Evolutionary conservation across 2,329 filamentous ascomycete species (phyloP).

Genomic region (Penicillium nordicum): DNA sequence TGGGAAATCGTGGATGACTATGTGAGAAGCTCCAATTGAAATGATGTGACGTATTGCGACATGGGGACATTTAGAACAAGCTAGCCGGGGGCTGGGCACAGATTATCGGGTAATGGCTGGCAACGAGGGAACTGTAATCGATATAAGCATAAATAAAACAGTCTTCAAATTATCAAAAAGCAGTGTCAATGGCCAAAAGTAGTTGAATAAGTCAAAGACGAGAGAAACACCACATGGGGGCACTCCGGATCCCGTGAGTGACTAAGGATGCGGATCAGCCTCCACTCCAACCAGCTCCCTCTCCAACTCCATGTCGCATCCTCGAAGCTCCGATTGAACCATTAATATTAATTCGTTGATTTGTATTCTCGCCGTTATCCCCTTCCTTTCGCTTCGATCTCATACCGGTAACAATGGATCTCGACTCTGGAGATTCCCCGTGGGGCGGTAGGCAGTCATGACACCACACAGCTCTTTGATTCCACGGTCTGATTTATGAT

Average conservation of each 20-base stretch:
- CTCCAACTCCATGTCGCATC: constrained; percentile 3
- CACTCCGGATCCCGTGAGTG: constrained; percentile 24
- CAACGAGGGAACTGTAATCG: background rate
- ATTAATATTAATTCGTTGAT: constrained; percentile 2
- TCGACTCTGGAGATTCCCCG: constrained; percentile 47
- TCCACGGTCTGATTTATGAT: constrained; percentile 23
- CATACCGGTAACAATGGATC: constrained; percentile 33
- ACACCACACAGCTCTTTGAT: constrained; percentile 23
- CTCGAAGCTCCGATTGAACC: constrained; percentile 10
- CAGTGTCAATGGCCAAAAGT: background rate
- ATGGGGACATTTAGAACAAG: background rate
- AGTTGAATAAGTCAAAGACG: background rate
- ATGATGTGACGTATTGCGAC: constrained; percentile 20
- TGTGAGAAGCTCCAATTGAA: constrained; percentile 12
- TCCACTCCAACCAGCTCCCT: constrained; percentile 23
- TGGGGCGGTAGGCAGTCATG: constrained; percentile 45
- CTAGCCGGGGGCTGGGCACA: background rate
- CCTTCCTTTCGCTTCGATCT: background rate
- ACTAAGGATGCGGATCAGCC: constrained; percentile 27
- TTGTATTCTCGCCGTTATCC: background rate
- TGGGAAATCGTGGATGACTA: background rate
- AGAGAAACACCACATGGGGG: constrained; percentile 1
- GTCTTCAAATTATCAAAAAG: background rate
- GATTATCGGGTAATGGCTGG: background rate
- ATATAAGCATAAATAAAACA: background rate